Base-by-base conservation (phyloP, 352 stramenopile species). In the Globisporangium barbulae region DNA sequence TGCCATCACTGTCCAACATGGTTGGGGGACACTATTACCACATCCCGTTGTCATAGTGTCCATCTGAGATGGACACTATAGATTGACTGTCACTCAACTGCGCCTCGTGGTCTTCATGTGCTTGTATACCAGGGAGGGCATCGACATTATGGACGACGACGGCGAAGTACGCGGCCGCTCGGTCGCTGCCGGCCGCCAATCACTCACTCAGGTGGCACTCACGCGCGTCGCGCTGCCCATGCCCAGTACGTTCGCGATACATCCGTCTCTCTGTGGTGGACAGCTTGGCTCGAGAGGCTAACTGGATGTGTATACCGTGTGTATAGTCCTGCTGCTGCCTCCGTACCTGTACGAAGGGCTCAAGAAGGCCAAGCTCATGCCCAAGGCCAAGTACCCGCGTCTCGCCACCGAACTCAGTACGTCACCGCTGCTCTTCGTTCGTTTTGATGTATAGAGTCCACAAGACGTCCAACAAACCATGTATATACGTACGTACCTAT, bases 131-230 rank as follows among this genome's bases (percentile, higher is more conserved):
- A 94, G 85, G 17, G 83, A 91, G 42, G 86, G 86, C 15, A 94
- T 94, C 63, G 86, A 94, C 58, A 86, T 94, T 62, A 81, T 93
- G 33, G 86, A 94, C 22, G 75, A 88, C 21, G 79, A 94, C 39
- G 84, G 86, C 42, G 76, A 89, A 63, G 82, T 90, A 4, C 84
- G 82, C 49, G 86, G 86, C n/a, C 84, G 83, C 49, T 94, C 86
- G 5, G 69, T 92, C 9, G 82, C 82, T 55, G 86, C 86, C 39
- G 86, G 81, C n/a, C 82, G 84, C 22, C 81, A 93, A 65, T 93
- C 82, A 37, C 83, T 94, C 52, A 78, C 74, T 15, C 83, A 94
- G 60, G 86, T 94, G 42, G 86, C 84, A 9, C 76, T 94, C 45
- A 94, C 84, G 13, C 82, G 86, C 12, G 70, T 94, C 47, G 86